phyloP scores from a whole-genome alignment of 352 stramenopile species.

The Globisporangium viniferum region DNA sequence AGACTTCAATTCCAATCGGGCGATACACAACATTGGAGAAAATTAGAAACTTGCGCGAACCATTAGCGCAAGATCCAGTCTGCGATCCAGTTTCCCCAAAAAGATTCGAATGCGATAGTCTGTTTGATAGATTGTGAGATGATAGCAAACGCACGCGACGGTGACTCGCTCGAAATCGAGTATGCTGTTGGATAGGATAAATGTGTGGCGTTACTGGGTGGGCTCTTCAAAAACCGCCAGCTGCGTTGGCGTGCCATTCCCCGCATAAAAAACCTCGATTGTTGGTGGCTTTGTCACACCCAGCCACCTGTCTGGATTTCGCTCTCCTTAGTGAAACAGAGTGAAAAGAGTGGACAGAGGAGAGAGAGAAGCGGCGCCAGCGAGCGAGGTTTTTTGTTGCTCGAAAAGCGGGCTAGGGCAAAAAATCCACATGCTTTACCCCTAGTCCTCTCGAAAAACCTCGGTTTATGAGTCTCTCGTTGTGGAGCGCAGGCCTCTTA shows the following conservation, averaged over 20 bases:
- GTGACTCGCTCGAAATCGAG: background rate
- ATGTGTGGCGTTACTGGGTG: background rate
- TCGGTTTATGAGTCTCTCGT: too few species aligned
- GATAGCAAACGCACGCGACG: background rate
- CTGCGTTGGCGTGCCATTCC: conserved; percentile 1
- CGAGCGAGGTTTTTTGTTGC: background rate
- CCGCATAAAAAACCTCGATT: background rate
- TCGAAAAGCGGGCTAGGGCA: background rate
- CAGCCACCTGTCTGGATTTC: background rate
- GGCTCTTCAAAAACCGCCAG: background rate
- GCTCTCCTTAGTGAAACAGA: background rate
- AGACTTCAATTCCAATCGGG: background rate
- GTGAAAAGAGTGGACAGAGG: background rate
- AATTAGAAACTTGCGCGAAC: background rate
- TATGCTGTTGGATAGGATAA: background rate
- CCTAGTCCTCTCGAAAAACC: background rate
- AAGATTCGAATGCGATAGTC: background rate
- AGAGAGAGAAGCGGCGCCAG: conserved; percentile 5
- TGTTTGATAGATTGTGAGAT: background rate
- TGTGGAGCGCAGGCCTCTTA: too few species aligned
- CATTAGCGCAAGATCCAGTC: background rate
- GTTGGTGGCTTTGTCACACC: background rate
- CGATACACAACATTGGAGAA: background rate
- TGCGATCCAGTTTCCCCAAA: background rate
- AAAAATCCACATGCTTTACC: background rate